Base-by-base conservation (phyloP, 2,329 filamentous ascomycete genomes). In the Iodosphaeria phyllophila region DNA sequence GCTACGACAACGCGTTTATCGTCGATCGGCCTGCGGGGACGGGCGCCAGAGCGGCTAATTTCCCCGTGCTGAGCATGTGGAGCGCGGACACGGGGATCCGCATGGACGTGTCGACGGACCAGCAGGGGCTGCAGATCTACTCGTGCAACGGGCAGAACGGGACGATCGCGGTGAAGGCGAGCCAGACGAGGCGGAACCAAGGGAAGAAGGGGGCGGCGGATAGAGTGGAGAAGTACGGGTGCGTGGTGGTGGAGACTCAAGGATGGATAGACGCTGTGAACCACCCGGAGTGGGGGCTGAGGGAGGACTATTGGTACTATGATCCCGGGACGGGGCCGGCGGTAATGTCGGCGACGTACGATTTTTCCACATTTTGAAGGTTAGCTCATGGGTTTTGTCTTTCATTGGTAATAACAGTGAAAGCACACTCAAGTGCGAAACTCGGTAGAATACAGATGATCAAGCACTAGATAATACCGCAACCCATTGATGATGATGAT, bases 261-360 rank as follows among this genome's bases (percentile, higher is more conserved):
- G 83, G 89, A 47, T 93, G 72, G 67, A 92, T 93, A 42, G 84
- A 92, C 44, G 83, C 64, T 14, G 89, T 95, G 52, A 93, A 92
- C 52, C 67, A 91, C 38, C 84, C 84, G 0, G 67, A 82, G 48
- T 93, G 86, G 86, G 70, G 70, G 30, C 66, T n/a, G n/a, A n/a
- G n/a, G n/a, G n/a, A n/a, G n/a, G n/a, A n/a, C n/a, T n/a, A n/a
- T n/a, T n/a, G n/a, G n/a, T n/a, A n/a, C n/a, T n/a, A n/a, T n/a
- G n/a, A n/a, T n/a, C n/a, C n/a, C n/a, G n/a, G n/a, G n/a, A n/a
- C n/a, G n/a, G n/a, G n/a, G n/a, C n/a, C n/a, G n/a, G n/a, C n/a
- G n/a, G n/a, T n/a, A n/a, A n/a, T n/a, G n/a, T n/a, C n/a, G n/a
- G n/a, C n/a, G n/a, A n/a, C n/a, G n/a, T n/a, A n/a, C n/a, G n/a